phyloP scores from a whole-genome alignment of 805 yeast species.

The Candida morakotiae region DNA sequence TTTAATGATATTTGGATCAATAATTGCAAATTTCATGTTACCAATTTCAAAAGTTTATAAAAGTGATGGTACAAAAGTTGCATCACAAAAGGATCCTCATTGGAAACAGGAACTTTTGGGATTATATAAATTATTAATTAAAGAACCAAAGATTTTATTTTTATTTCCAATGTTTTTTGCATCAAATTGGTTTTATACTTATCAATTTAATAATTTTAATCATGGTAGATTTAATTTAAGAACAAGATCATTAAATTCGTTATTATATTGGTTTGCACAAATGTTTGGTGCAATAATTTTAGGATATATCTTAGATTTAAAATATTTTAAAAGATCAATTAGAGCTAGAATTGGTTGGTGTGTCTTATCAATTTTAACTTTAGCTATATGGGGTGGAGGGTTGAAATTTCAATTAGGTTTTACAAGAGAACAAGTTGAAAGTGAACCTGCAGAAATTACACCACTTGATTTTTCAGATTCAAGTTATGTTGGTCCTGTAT shows the following conservation, averaged over 20 bases:
- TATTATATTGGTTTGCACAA: constrained; percentile 59
- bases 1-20: constrained; percentile 45
- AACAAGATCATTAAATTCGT: constrained; percentile 58
- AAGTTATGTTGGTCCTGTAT: constrained; percentile 53
- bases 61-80: constrained; percentile 47
- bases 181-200: constrained; percentile 65
- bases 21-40: constrained; percentile 42
- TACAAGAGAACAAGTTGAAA: constrained; percentile 33
- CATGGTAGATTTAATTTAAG: constrained; percentile 53
- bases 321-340: constrained; percentile 34
- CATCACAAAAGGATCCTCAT: constrained; percentile 41
- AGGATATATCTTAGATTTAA: constrained; percentile 47
- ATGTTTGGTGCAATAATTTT: constrained; percentile 52
- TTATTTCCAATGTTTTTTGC: constrained; percentile 58
- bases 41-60: constrained; percentile 48
- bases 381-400: constrained; percentile 61
- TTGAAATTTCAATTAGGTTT: constrained; percentile 41
- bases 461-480: constrained; percentile 45
- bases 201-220: constrained; percentile 58
- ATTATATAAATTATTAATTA: constrained; percentile 31
- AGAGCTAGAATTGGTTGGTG: constrained; percentile 46
- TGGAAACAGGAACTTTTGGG: constrained; percentile 43
- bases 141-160: constrained; percentile 43
- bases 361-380: constrained; percentile 33
- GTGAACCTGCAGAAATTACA: constrained; percentile 13